A percentile compares a stretch with the other conserved stretches of the same genome.
Evolutionary conservation across 2,329 filamentous ascomycete genomes (phyloP).

Genomic region (Stromatinia cepivora): DNA sequence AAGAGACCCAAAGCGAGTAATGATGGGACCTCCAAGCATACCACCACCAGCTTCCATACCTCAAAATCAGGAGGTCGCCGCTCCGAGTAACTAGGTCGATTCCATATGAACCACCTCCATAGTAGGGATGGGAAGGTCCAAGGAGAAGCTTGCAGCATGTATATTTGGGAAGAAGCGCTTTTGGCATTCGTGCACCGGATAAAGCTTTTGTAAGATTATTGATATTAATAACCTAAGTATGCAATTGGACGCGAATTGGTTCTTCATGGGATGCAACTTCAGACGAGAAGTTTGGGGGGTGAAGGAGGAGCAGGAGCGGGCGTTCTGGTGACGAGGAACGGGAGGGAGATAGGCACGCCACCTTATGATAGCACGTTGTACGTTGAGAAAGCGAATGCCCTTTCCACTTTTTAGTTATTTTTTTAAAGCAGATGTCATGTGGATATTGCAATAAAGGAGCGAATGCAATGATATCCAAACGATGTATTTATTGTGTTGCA

Average conservation of each 20-base stretch:
- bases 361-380: neutral
- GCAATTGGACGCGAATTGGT: neutral
- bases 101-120: neutral
- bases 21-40: constrained; percentile 31
- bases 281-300: constrained; percentile 1
- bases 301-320: neutral
- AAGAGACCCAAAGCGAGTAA: constrained; percentile 36
- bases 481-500: neutral
- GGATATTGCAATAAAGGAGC: neutral
- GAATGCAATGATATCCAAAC: neutral
- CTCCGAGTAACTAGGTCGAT: neutral
- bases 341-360: neutral
- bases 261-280: constrained; percentile 17
- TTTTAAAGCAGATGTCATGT: no score
- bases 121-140: neutral
- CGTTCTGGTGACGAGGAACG: constrained; percentile 12
- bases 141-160: constrained; percentile 9
- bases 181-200: neutral
- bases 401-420: neutral
- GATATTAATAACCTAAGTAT: constrained; percentile 9
- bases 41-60: constrained; percentile 18
- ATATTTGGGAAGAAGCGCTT: constrained; percentile 8
- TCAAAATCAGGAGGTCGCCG: neutral
- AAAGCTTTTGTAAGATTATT: constrained; percentile 21
- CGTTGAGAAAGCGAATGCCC: neutral